Evolutionary conservation across 495 filamentous ascomycete genomes (phyloP), one percentile per base, ranked within the genome.

Genomic region (Endocarpon pusillum): DNA sequence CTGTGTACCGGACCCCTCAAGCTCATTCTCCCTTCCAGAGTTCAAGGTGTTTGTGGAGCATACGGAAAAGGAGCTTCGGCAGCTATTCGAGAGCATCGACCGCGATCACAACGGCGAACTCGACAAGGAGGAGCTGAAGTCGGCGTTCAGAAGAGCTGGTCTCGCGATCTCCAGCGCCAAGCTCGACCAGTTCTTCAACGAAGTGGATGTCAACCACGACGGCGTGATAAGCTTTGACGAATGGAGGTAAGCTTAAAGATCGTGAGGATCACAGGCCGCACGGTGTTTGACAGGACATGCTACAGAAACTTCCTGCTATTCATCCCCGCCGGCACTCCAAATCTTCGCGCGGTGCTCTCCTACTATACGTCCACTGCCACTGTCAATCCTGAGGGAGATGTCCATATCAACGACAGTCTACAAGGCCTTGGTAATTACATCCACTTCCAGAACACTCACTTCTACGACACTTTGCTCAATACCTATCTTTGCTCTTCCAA

Each of bases 321-420:
- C 57, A 76, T 96, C 40, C 85, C 89, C 21, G 71, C 78, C 21
- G 61, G 69, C 29, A 66, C 65, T 17, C 70, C 81, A 23, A 71
- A 75, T 41, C 61, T 97, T n/a, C 72, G 71, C 48, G 76, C 83
- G 33, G 80, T 94, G 24, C 63, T 94, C 37, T 83, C 82, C 35
- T 96, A 93, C 57, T 97, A 92, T 55, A 75, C 79, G 22, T 78
- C 83, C 16, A 80, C 89, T 43, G 74, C 91, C 48, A 86, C 78
- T 54, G 64, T 97, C 48, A 93, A 85, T 53, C 61, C 81, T 36
- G 89, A 97, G 66, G 89, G 89, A 48, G 89, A 97, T 65, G 86
- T 89, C 42, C 66, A 80, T 42, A 74, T 97, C 59, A 83, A 89
- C 59, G 81, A 89, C 52, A 72, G 73, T 43, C 66, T 89, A 44